Evolutionary conservation across 2,329 filamentous ascomycete genomes (phyloP).

Genomic region (Laburnicola sp.): DNA sequence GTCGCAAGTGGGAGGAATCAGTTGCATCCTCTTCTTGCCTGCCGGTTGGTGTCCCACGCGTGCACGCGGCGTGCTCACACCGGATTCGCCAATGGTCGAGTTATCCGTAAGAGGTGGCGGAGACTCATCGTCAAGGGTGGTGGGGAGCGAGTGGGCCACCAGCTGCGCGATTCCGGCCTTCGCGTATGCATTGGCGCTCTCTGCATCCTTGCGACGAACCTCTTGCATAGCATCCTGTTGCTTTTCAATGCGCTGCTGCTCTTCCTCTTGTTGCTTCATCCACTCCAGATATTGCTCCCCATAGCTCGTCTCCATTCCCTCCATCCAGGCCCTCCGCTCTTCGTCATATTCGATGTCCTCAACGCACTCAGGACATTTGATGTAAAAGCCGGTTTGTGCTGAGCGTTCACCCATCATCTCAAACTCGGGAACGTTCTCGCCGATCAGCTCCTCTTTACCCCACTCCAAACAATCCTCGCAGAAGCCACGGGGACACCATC

Average conservation of each 20-base stretch:
- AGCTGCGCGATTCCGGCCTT: too few species aligned
- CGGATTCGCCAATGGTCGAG: slow-evolving; percentile 1
- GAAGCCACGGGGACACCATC: slow-evolving; percentile 59
- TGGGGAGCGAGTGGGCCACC: background rate
- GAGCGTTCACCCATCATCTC: slow-evolving; percentile 53
- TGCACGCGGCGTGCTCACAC: background rate
- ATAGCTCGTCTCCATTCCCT: slow-evolving; percentile 26
- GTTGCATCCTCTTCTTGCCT: background rate
- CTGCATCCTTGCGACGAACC: background rate
- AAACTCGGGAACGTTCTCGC: slow-evolving; percentile 57
- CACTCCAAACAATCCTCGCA: slow-evolving; percentile 64
- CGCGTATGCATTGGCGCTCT: background rate
- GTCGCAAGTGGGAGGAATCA: background rate
- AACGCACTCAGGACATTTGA: slow-evolving; percentile 54
- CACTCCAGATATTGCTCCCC: slow-evolving; percentile 28
- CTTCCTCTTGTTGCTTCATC: slow-evolving; percentile 22
- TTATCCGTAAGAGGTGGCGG: slow-evolving; percentile 2
- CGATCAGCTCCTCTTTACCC: slow-evolving; percentile 54
- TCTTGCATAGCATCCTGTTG: slow-evolving; percentile 8
- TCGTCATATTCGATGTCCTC: slow-evolving; percentile 20
- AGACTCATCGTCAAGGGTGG: background rate
- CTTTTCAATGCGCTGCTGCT: slow-evolving; percentile 19
- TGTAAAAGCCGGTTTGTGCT: slow-evolving; percentile 54
- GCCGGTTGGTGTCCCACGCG: background rate
- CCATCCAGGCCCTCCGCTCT: slow-evolving; percentile 29